Base-by-base conservation (phyloP, 768 basidiomycete species). In the Agrocybe pediades region DNA sequence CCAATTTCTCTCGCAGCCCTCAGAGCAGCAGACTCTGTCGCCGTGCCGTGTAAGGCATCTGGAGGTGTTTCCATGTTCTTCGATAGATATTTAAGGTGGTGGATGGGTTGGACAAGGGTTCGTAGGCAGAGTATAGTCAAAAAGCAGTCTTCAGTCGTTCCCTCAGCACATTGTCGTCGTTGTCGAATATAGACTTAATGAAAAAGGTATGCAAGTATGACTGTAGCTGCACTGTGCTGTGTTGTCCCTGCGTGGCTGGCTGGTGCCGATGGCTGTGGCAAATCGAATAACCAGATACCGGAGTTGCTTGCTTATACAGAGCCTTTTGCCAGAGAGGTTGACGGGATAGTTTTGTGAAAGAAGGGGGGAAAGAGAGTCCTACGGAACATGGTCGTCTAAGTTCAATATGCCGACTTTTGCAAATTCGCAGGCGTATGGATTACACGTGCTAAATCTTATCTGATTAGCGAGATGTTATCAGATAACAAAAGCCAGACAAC, bases 1-100 rank as follows among this genome's bases (percentile, higher is more conserved):
- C 68, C 61, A 44, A 81, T 77, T 52, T 79, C 79, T 58, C 77
- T 78, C 20, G 68, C 57, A 8, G 75, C 79, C 19, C 72, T 66
- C 24, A 74, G 40, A 6, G 55, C 60, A 26, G 62, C 51, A 8
- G 65, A 65, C 26, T 64, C 62, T 11, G 53, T 42, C 23, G 47
- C 41, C 17, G 46, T 48, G 19, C 43, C 58, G 44, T 55, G 42
- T 24, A 60, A 43, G 6, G 59, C 52, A 46, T 65, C 61, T n/a
- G 65, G 61, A 33, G 62, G 30, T 24, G 62, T 60, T 19, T 64
- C 65, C 63, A 66, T 64, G 21, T 33, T 55, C 26, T 49, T 13
- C 39, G 2, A 19, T n/a, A n/a, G n/a, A n/a, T n/a, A n/a, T n/a
- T n/a, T n/a, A n/a, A n/a, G n/a, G n/a, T n/a, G n/a, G n/a, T n/a